A percentile compares a stretch with the other conserved stretches of the same genome.
Conservation (phyloP, 83 land plant species). For the Diphasiastrum complanatum region DNA sequence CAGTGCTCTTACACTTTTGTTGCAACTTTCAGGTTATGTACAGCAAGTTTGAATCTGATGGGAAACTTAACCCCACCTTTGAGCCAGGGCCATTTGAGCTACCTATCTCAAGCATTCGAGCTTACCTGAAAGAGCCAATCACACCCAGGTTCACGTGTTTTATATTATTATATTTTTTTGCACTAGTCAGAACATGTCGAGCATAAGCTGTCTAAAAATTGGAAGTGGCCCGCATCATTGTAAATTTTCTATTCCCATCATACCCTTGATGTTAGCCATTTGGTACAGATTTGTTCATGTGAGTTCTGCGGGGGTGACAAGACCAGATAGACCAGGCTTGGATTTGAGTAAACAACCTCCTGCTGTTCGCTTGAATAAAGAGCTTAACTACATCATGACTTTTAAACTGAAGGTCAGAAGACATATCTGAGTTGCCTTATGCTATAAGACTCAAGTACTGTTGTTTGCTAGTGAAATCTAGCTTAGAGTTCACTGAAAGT, state of each 20-base stretch:
- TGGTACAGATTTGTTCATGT: constrained; percentile 81
- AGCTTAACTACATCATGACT: constrained; percentile 73
- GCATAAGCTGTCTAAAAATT: background rate
- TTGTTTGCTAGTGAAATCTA: background rate
- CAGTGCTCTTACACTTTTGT: constrained; percentile 1
- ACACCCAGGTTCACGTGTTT: constrained; percentile 56
- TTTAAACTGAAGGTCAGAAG: constrained; percentile 73
- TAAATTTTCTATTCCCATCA: too few relatives aligned
- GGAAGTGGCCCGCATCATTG: too few relatives aligned
- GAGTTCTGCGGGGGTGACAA: constrained; percentile 95
- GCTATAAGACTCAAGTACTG: background rate
- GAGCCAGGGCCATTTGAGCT: constrained; percentile 82
- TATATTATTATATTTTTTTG: background rate
- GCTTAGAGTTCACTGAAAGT: too few relatives aligned
- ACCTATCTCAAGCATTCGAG: constrained; percentile 66
- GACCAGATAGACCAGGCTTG: constrained; percentile 93
- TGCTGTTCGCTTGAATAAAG: constrained; percentile 95
- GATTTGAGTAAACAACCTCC: constrained; percentile 98
- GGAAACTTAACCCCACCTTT: constrained; percentile 89
- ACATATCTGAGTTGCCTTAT: constrained; percentile 1
- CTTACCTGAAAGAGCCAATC: constrained; percentile 78
- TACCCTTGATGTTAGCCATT: too few relatives aligned
- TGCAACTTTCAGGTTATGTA: constrained; percentile 71
- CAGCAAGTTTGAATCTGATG: constrained; percentile 99
- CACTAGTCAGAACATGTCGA: background rate